These are phyloP conservation scores for Aotearoamyces nothofagi DNA, from an alignment of 2,329 filamentous ascomycete species.

Conservation along the genomic window DNA sequence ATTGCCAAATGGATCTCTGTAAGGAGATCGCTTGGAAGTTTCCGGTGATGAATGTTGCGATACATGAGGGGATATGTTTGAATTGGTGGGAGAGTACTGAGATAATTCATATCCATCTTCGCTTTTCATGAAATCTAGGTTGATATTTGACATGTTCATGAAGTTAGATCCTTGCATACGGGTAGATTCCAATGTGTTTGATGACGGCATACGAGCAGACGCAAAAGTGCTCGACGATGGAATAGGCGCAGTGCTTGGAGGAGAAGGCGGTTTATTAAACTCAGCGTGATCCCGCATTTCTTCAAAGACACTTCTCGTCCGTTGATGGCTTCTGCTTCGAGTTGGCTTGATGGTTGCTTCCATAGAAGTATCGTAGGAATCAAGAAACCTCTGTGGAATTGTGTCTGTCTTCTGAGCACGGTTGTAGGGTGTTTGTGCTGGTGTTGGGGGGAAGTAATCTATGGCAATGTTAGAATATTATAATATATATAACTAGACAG, in stretches of 20 bases:
- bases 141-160: conserved; percentile 32
- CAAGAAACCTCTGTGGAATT: conserved; percentile 34
- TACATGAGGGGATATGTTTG: conserved; percentile 27
- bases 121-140: conserved; percentile 27
- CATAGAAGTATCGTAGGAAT: conserved; percentile 49
- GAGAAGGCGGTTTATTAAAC: conserved; percentile 35
- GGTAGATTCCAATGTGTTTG: not conserved
- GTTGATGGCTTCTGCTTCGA: conserved; percentile 26
- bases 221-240: conserved; percentile 29
- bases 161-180: conserved; percentile 39
- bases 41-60: conserved; percentile 37
- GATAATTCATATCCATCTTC: conserved; percentile 9
- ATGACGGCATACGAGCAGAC: conserved; percentile 28
- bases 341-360: conserved; percentile 49
- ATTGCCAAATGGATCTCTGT: conserved; percentile 27
- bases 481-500: not conserved
- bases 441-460: conserved; percentile 54
- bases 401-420: conserved; percentile 16
- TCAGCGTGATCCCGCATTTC: conserved; percentile 42
- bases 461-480: conserved; percentile 8
- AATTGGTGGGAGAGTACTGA: conserved; percentile 14
- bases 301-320: conserved; percentile 37
- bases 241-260: conserved; percentile 35
- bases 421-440: conserved; percentile 46
- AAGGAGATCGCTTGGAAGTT: conserved; percentile 29